Evolutionary conservation across 2,329 filamentous ascomycete genomes (phyloP).

Genomic region (Penicillium hesseltinei): DNA sequence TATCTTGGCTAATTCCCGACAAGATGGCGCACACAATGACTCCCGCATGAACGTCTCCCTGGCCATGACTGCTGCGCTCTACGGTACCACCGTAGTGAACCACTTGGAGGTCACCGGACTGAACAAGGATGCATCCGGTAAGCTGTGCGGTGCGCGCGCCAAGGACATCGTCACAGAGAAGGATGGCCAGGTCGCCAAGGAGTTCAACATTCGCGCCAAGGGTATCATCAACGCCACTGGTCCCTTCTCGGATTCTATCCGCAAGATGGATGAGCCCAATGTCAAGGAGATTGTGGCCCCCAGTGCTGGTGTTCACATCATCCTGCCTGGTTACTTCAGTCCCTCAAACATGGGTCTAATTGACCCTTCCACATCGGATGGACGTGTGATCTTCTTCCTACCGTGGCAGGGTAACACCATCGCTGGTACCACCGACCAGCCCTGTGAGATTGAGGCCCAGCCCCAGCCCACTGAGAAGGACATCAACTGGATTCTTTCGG

Average conservation of each 20-base stretch:
- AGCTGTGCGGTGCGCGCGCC: constrained; percentile 69
- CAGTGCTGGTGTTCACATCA: constrained; percentile 80
- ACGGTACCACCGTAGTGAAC: constrained; percentile 78
- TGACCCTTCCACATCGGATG: constrained; percentile 82
- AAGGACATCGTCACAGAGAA: constrained; percentile 68
- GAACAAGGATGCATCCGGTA: constrained; percentile 70
- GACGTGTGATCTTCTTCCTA: constrained; percentile 87
- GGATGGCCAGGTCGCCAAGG: constrained; percentile 60
- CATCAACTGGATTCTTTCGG: constrained; percentile 82
- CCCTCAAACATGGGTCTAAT: constrained; percentile 84
- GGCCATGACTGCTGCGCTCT: constrained; percentile 84
- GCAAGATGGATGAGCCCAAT: constrained; percentile 74
- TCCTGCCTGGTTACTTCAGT: constrained; percentile 83
- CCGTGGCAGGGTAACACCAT: constrained; percentile 94
- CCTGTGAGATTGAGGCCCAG: constrained; percentile 68
- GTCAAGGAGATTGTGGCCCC: constrained; percentile 79
- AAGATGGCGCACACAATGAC: constrained; percentile 86
- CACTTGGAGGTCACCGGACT: constrained; percentile 77
- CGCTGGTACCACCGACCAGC: constrained; percentile 80
- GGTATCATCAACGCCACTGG: constrained; percentile 87
- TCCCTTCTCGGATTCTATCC: constrained; percentile 80
- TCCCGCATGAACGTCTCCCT: constrained; percentile 89
- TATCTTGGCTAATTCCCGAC: neutral
- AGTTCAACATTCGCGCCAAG: constrained; percentile 72
- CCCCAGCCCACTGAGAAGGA: constrained; percentile 78